phyloP scores from a whole-genome alignment of 2,329 filamentous ascomycete genomes.

The Colletotrichum sublineola region DNA sequence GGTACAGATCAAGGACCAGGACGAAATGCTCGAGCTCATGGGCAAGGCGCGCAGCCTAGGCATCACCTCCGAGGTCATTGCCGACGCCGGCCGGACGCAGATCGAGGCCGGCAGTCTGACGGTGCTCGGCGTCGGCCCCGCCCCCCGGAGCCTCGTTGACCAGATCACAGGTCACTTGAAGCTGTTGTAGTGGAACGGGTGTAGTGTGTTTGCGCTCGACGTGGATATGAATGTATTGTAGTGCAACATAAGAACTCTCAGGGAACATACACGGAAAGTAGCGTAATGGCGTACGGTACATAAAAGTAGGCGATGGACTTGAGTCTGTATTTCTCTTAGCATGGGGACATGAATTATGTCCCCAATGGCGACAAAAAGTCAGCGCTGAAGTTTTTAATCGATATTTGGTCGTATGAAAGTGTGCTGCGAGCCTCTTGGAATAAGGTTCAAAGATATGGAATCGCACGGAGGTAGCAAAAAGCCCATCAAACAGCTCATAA shows the following conservation, averaged over 20 bases:
- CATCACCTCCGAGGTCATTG: slow-evolving; percentile 88
- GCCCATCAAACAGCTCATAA: background rate
- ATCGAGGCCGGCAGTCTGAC: slow-evolving; percentile 94
- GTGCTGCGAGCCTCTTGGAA: background rate
- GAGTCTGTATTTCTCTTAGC: slow-evolving; percentile 24
- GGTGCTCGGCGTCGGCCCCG: slow-evolving; percentile 86
- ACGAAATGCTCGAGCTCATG: slow-evolving; percentile 81
- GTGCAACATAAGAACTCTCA: slow-evolving; percentile 25
- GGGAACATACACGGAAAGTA: slow-evolving; percentile 32
- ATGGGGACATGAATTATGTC: slow-evolving; percentile 11
- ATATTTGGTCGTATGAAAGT: background rate
- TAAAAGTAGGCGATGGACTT: slow-evolving; percentile 36
- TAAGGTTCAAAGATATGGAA: background rate
- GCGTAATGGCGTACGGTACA: slow-evolving; percentile 38
- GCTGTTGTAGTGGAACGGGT: slow-evolving; percentile 69
- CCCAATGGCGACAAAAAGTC: background rate
- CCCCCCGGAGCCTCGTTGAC: slow-evolving; percentile 88
- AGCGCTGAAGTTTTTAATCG: background rate
- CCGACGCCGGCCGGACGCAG: slow-evolving; percentile 96
- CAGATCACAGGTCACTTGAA: slow-evolving; percentile 87
- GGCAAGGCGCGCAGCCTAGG: slow-evolving; percentile 86
- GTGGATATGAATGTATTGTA: background rate
- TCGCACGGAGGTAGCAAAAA: background rate
- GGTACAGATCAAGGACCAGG: slow-evolving; percentile 87
- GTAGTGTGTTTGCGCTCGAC: background rate